A percentile compares a stretch with the other conserved stretches of the same genome.
Evolutionary conservation across 75 land plant species (phyloP).

Genomic region (Pseudotsuga menziesii): DNA sequence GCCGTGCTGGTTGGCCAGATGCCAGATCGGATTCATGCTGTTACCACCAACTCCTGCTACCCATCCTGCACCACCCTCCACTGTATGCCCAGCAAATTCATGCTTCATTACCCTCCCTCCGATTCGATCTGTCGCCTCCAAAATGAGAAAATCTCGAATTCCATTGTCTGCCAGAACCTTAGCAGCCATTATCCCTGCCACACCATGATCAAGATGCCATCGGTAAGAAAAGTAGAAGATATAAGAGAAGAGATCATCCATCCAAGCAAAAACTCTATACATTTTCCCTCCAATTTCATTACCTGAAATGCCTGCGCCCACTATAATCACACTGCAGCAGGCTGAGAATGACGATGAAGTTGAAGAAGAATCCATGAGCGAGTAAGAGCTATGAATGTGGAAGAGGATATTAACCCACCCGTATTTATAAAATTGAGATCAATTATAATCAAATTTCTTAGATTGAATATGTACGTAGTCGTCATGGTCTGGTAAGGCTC

Average conservation of each 20-base stretch:
- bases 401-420: no score
- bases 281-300: background rate
- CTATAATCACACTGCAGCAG: background rate
- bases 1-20: conserved; percentile 36
- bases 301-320: conserved; percentile 10
- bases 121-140: conserved; percentile 68
- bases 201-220: background rate
- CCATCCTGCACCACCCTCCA: conserved; percentile 87
- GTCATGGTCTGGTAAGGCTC: no score
- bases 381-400: no score
- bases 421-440: no score
- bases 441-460: no score
- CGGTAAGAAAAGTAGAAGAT: background rate
- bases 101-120: conserved; percentile 59
- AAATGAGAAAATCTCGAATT: conserved; percentile 49
- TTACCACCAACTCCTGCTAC: conserved; percentile 69
- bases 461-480: no score
- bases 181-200: conserved; percentile 55
- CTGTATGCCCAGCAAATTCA: conserved; percentile 45
- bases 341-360: no score
- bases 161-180: conserved; percentile 62
- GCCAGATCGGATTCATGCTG: conserved; percentile 68
- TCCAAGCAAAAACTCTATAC: background rate
- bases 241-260: background rate
- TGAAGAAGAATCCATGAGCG: no score